A percentile compares a stretch with the other conserved stretches of the same genome.
Conservation (phyloP, 768 basidiomycete species). For the Harrya chromipes region DNA sequence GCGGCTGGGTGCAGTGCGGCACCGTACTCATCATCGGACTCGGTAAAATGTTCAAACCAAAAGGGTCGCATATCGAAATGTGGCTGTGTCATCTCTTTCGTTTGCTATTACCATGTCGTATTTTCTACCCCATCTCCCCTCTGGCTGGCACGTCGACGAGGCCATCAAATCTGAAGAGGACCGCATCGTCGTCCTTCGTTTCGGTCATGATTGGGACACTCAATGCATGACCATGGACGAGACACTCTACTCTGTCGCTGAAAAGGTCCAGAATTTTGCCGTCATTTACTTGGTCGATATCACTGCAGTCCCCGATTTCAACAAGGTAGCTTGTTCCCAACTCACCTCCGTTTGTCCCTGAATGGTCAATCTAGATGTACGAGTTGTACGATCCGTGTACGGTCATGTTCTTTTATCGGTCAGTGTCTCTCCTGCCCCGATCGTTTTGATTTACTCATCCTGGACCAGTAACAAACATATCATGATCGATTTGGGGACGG, state of each 20-base stretch:
- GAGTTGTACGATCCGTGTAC: slow-evolving; percentile 97
- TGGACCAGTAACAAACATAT: slow-evolving; percentile 88
- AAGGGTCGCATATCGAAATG: no score
- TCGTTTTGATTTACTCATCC: not conserved
- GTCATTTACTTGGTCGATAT: slow-evolving; percentile 96
- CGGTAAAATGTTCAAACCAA: no score
- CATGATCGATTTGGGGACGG: slow-evolving; percentile 99
- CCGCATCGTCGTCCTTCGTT: slow-evolving; percentile 89
- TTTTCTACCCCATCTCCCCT: slow-evolving; percentile 83
- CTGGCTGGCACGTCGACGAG: slow-evolving; percentile 99
- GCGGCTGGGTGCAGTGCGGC: not conserved
- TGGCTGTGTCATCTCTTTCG: not conserved
- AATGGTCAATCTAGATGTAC: slow-evolving; percentile 71
- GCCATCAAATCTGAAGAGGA: slow-evolving; percentile 99
- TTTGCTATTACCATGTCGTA: slow-evolving; percentile 88
- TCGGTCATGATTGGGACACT: slow-evolving; percentile 90
- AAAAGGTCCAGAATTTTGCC: slow-evolving; percentile 98
- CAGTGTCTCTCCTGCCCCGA: slow-evolving; percentile 21
- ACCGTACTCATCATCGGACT: no score
- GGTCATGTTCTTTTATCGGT: slow-evolving; percentile 99
- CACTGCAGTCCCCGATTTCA: slow-evolving; percentile 96
- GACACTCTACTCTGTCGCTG: slow-evolving; percentile 85
- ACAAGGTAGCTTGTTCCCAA: slow-evolving; percentile 59
- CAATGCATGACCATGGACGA: slow-evolving; percentile 99
- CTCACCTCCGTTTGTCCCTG: not conserved